phyloP scores from a whole-genome alignment of 768 basidiomycete species.

The Leccinum obscurum region DNA sequence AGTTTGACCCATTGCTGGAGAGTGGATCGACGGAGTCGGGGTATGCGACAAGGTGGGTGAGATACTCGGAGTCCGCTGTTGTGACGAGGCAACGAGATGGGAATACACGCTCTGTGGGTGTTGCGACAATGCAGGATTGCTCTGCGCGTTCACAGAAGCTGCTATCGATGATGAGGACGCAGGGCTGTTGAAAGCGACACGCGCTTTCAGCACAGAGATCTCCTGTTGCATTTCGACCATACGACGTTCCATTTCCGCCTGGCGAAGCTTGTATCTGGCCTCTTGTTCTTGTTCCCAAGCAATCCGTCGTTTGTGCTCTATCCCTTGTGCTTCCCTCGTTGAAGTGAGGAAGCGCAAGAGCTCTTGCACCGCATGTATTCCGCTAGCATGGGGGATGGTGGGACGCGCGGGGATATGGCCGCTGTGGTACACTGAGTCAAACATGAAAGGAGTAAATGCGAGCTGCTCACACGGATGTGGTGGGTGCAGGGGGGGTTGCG shows the following conservation, averaged over 20 bases:
- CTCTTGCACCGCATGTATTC: conserved; percentile 54
- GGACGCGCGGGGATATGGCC: conserved; percentile 17
- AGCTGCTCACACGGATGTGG: conserved; percentile 39
- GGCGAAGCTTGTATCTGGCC: conserved; percentile 50
- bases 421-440: conserved; percentile 8
- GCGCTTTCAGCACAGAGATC: conserved; percentile 45
- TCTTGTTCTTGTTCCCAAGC: conserved; percentile 76
- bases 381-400: conserved; percentile 35
- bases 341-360: conserved; percentile 57
- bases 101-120: conserved; percentile 11
- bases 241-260: conserved; percentile 59
- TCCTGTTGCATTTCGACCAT: conserved; percentile 57
- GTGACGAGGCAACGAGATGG: conserved; percentile 13
- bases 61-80: conserved; percentile 32
- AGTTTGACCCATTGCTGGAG: conserved; percentile 14
- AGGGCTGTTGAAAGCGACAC: conserved; percentile 31
- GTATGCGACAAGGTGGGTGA: conserved; percentile 32
- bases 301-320: conserved; percentile 55
- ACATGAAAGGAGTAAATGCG: neutral
- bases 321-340: conserved; percentile 59
- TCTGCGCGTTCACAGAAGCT: conserved; percentile 1
- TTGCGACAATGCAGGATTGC: conserved; percentile 4
- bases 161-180: conserved; percentile 6
- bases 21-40: conserved; percentile 26
- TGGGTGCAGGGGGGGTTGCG: conserved; percentile 23